Percentiles rank a stretch among this genome's conserved stretches.
Evolutionary conservation across 1,284 basidiomycete genomes (phyloP).

Genomic region (Apiotrichum sp.): DNA sequence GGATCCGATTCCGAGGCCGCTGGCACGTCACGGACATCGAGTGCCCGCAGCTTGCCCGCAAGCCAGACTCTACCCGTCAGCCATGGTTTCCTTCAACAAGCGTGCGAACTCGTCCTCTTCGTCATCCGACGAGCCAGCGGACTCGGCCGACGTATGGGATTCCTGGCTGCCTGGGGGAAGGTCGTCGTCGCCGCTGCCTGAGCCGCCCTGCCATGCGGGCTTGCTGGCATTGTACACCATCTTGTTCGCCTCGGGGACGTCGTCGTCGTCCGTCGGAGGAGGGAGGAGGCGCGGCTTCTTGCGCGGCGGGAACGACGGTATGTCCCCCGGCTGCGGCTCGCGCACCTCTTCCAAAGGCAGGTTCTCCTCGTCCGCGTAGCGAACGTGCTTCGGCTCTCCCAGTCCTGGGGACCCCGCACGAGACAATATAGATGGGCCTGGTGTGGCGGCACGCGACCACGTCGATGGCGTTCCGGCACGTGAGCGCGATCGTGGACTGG

Average conservation of each 20-base stretch:
- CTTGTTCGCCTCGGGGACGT: slow-evolving; percentile 28
- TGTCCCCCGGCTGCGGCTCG: slow-evolving; percentile 17
- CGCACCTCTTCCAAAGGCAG: slow-evolving; percentile 27
- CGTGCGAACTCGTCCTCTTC: slow-evolving; percentile 38
- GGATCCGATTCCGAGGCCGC: no score
- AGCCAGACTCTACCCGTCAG: neutral
- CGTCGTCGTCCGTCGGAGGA: slow-evolving; percentile 13
- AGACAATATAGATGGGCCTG: slow-evolving; percentile 11
- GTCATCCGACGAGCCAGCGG: neutral
- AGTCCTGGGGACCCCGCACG: neutral
- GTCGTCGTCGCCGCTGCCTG: no score
- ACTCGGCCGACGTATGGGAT: neutral
- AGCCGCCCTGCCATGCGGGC: neutral
- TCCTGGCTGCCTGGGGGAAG: no score
- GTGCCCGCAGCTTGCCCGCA: neutral
- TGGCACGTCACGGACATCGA: neutral
- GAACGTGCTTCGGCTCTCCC: slow-evolving; percentile 24
- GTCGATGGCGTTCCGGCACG: slow-evolving; percentile 8
- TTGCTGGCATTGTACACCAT: slow-evolving; percentile 8
- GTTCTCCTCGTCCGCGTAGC: slow-evolving; percentile 40
- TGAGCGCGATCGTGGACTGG: slow-evolving; percentile 1
- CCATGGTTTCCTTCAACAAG: slow-evolving; percentile 17
- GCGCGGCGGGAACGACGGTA: slow-evolving; percentile 16
- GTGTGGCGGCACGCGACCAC: slow-evolving; percentile 15
- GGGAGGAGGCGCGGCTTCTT: slow-evolving; percentile 18